Evolutionary conservation across 768 basidiomycete genomes (phyloP), one percentile per base, ranked within the genome.

Genomic region (Lactarius vividus): DNA sequence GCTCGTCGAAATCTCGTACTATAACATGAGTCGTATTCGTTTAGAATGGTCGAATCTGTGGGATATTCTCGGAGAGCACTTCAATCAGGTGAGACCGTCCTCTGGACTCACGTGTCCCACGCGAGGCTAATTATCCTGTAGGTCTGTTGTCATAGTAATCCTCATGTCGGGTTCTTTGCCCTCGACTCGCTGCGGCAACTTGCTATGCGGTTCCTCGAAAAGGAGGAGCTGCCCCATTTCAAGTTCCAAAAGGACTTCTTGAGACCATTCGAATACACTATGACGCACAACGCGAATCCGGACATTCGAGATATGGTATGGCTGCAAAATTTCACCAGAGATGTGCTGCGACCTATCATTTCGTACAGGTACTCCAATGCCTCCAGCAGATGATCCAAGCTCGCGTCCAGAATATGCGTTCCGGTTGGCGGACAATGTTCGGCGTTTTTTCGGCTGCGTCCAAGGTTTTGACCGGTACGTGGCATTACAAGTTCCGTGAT

Each of bases 371-470:
- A 29, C 77, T 99, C 57, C 96, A 98, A 84, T 99, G 97, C 73
- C 82, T 99, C 56, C 94, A 98, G 74, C 97, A 98, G 79, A 98
- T 98, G 97, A 88, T 98, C 62, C 96, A 97, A 79, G 92, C 94
- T 20, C 85, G 93, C 42, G 93, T 92, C 20, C 87, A 92, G 71
- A 98, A 98, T 74, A 85, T 99, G 81, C 88, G 97, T 37, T 98
- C 97, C 0, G 97, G 97, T 33, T 99, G 97, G 97, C 83, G 95
- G 66, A 99, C 97, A 2, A 98, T 99, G 94, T 98, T 99, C 76
- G 92, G 93, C 28, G 97, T 98, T 16, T 98, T 98, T 74, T 92
- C 96, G 39, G 94, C 97, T 18, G 95, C 97, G 0, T 96, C 96
- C 11, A 95, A 91, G 75, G 95, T 93, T 29, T 80, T 89, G 29